phyloP scores from a whole-genome alignment of 192 early-diverging fungal genomes.

The Backusella sp. region DNA sequence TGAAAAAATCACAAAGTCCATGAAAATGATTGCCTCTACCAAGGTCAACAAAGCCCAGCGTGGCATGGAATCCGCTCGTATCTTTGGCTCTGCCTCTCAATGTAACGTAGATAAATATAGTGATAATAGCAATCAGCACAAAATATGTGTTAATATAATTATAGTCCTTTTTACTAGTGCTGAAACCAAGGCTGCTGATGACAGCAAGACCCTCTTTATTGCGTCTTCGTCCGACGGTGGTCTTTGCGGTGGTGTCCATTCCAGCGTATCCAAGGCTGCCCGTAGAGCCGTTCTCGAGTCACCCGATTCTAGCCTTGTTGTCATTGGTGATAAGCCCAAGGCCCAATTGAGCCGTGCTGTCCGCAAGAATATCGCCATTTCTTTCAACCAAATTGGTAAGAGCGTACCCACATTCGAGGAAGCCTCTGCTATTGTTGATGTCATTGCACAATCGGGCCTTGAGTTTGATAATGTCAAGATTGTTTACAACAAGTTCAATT shows the following conservation, averaged over 20 bases:
- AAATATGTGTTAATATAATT: background rate
- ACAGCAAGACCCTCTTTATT: conserved; percentile 69
- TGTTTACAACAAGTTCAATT: conserved; percentile 93
- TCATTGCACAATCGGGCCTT: conserved; percentile 62
- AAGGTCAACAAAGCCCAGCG: conserved; percentile 92
- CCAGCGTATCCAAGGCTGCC: conserved; percentile 83
- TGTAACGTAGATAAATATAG: conserved; percentile 42
- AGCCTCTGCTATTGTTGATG: conserved; percentile 79
- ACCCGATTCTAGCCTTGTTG: conserved; percentile 59
- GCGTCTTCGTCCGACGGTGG: conserved; percentile 95
- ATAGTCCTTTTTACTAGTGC: conserved; percentile 74
- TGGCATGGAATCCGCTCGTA: conserved; percentile 83
- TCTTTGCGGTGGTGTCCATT: conserved; percentile 99
- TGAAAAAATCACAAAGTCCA: conserved; percentile 99
- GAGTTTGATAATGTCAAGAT: conserved; percentile 73
- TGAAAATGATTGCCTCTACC: conserved; percentile 99
- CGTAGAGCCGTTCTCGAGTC: conserved; percentile 61
- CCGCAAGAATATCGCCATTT: conserved; percentile 75
- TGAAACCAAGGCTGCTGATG: conserved; percentile 66
- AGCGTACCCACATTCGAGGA: conserved; percentile 86
- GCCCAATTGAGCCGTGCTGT: conserved; percentile 79
- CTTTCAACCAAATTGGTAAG: conserved; percentile 94
- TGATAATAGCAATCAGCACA: too few relatives aligned
- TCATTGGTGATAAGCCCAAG: conserved; percentile 95
- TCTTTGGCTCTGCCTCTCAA: conserved; percentile 62